A percentile compares a stretch with the other conserved stretches of the same genome.
phyloP scores from a whole-genome alignment of 169 alveolate genomes.

The Plasmodium sp. region DNA sequence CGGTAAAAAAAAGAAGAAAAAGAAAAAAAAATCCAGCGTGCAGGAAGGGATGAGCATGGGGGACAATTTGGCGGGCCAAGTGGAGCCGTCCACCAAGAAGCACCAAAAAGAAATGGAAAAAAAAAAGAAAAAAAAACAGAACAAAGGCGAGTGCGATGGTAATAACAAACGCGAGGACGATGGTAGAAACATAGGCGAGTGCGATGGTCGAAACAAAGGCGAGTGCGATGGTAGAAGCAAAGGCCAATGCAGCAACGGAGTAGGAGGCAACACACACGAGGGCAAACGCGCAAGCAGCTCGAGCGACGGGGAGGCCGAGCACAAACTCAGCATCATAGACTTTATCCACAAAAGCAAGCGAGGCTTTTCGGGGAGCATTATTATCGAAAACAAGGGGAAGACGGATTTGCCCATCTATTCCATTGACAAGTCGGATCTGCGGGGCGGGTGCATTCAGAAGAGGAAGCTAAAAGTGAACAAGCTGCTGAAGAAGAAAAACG shows the following conservation, averaged over 20 bases:
- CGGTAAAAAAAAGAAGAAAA: neutral
- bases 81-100: neutral
- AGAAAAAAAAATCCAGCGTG: neutral
- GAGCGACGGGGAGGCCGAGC: neutral
- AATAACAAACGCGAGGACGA: no score
- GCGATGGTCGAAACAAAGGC: neutral
- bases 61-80: neutral
- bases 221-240: neutral
- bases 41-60: neutral
- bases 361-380: conserved; percentile 1
- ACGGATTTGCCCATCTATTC: conserved; percentile 1
- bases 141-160: neutral
- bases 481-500: neutral
- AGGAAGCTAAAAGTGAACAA: conserved; percentile 4
- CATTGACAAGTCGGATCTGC: conserved; percentile 1
- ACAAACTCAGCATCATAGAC: neutral
- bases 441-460: neutral
- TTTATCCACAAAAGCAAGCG: neutral
- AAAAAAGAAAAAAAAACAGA: conserved; percentile 6
- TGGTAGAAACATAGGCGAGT: neutral
- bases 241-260: neutral
- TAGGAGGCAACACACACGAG: neutral
- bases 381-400: neutral
- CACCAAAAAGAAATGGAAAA: conserved; percentile 1
- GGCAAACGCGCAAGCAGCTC: neutral